Evolutionary conservation across 495 filamentous ascomycete genomes (phyloP), one percentile per base, ranked within the genome.

Genomic region (Aspergillus ostianus): DNA sequence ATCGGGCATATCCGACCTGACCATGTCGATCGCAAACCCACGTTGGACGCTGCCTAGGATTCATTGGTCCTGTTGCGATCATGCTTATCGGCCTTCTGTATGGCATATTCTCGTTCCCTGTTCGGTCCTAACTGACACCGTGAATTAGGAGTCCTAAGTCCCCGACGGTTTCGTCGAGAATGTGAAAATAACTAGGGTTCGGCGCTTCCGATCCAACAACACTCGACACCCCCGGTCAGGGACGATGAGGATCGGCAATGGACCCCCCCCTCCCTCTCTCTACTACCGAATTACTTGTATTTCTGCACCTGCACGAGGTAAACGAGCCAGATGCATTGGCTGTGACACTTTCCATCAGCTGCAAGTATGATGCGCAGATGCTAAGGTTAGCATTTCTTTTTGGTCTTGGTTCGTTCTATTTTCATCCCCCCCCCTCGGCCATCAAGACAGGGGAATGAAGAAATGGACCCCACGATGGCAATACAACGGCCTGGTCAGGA

Each of bases 1-100:
- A 21, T 15, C 20, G 26, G 50, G 19, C 50, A 53, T 53, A 26
- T 18, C 27, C 50, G 27, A 32, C 21, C 19, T 47, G 54, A 56
- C 46, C 44, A 17, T n/a, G 55, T 57, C 47, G 47, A 51, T 48
- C 55, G 2, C 55, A 50, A 52, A 19, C 55, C 55, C 55, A 57
- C 55, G 55, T 41, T 41, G 26, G 21, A 15, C 20, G 5, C 23
- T 23, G 21, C 6, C 41, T 15, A 5, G 6, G 18, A n/a, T 2
- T 44, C 26, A 57, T 57, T 57, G 55, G 55, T 15, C 13, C 21
- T 56, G 44, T 12, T 15, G 5, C 4, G 12, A 19, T 23, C 20
- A 56, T 56, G 44, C 54, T 30, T 48, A 48, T 13, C 15, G 36
- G 12, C 12, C 36, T 41, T 26, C 23, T 26, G 23, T 26, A 26